Conservation (phyloP, 345 rosid genomes). For the Rhizophora apiculata region DNA sequence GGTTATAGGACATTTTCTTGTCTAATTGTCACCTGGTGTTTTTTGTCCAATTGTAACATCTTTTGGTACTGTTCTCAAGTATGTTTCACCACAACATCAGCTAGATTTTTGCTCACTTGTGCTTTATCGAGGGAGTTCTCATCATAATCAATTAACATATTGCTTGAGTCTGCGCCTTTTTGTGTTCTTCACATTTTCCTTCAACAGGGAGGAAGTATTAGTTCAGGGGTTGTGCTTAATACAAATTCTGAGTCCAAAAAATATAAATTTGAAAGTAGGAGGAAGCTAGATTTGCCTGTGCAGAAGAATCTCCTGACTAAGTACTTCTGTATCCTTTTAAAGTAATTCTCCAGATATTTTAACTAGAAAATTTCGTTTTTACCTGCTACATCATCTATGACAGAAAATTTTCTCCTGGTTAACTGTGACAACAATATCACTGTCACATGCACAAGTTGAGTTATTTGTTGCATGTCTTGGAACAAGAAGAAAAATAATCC, state of each 20-base stretch:
- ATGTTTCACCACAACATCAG: too few species aligned
- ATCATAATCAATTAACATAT: background rate
- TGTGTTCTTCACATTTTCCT: slow-evolving; percentile 2
- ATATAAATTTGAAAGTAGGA: slow-evolving; percentile 49
- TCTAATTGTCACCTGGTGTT: too few species aligned
- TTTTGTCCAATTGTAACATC: too few species aligned
- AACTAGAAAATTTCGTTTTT: background rate
- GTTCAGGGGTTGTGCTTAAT: slow-evolving; percentile 28
- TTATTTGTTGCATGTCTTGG: background rate
- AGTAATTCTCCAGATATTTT: slow-evolving; percentile 15
- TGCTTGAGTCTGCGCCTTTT: background rate
- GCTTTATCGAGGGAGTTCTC: background rate
- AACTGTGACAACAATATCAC: background rate
- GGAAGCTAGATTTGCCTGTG: slow-evolving; percentile 82
- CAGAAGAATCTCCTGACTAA: slow-evolving; percentile 91
- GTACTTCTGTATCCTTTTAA: slow-evolving; percentile 83
- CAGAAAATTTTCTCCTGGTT: background rate
- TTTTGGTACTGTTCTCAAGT: too few species aligned
- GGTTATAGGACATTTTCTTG: too few species aligned
- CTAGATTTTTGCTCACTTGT: too few species aligned
- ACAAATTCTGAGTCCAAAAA: slow-evolving; percentile 31
- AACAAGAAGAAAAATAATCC: background rate
- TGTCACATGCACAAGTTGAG: background rate
- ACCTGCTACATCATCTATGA: background rate
- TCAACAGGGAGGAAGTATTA: slow-evolving; percentile 44